Evolutionary conservation across 1,284 basidiomycete genomes (phyloP).

Genomic region (Meripilus lineatus): DNA sequence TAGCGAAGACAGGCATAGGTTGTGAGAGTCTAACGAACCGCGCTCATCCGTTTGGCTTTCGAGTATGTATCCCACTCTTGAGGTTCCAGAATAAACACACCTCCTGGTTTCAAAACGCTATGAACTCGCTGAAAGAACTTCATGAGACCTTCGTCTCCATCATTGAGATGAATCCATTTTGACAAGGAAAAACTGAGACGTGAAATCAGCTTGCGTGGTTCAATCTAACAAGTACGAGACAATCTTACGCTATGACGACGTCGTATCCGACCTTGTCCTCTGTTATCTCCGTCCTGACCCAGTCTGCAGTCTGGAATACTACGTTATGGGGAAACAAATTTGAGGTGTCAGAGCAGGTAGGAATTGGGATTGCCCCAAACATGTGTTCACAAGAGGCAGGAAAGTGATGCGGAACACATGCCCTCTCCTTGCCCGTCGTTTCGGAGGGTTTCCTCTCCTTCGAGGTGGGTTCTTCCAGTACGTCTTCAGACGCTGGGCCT

Average conservation of each 20-base stretch:
- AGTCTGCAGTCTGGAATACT: constrained; percentile 64
- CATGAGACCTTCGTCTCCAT: constrained; percentile 61
- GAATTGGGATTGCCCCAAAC: constrained; percentile 68
- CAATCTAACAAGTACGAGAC: background rate
- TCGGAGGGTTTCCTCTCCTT: background rate
- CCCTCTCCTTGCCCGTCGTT: background rate
- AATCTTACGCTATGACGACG: constrained; percentile 68
- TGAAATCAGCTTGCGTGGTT: background rate
- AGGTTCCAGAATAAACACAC: constrained; percentile 68
- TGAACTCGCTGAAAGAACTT: constrained; percentile 61
- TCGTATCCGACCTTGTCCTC: constrained; percentile 62
- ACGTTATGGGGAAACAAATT: constrained; percentile 70
- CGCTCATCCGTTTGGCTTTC: constrained; percentile 65
- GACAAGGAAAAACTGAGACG: constrained; percentile 66
- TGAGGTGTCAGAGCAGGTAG: constrained; percentile 33
- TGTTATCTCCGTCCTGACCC: constrained; percentile 52
- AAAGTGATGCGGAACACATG: constrained; percentile 50
- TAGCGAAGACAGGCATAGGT: background rate
- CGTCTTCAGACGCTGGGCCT: constrained; percentile 28
- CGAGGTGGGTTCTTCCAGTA: no score
- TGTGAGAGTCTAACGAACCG: constrained; percentile 32
- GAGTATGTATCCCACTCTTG: constrained; percentile 77
- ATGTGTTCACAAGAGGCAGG: constrained; percentile 70
- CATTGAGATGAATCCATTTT: constrained; percentile 84
- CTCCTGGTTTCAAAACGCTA: constrained; percentile 50